Evolutionary conservation across 257 asterid genomes (phyloP).

Genomic region (Solanum stenotomum): DNA sequence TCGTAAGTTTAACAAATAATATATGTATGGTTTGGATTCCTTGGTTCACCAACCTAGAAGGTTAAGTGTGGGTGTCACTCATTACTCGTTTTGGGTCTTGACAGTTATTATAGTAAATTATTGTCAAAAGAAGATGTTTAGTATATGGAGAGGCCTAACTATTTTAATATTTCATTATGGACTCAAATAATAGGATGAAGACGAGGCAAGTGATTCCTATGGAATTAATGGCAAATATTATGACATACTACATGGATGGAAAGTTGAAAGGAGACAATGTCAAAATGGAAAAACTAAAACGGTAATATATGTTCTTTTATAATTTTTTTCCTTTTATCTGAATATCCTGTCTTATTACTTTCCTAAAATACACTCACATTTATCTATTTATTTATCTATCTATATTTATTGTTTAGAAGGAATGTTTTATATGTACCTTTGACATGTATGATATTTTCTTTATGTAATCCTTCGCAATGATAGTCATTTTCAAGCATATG

Average conservation of each 20-base stretch:
- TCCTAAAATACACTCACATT: background rate
- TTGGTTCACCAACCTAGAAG: no score
- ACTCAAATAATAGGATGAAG: background rate
- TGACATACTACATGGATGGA: background rate
- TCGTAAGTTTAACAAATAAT: no score
- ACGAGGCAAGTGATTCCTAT: background rate
- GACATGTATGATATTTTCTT: background rate
- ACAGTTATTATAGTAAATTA: background rate
- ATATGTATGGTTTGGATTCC: no score
- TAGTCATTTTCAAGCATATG: background rate
- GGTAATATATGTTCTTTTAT: background rate
- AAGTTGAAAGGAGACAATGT: background rate
- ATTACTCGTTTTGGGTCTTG: no score
- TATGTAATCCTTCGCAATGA: background rate
- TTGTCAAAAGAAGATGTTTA: background rate
- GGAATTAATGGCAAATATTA: background rate
- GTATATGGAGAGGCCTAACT: background rate
- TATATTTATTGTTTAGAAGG: background rate
- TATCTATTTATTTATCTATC: background rate
- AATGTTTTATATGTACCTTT: background rate
- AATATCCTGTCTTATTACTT: background rate
- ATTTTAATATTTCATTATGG: background rate
- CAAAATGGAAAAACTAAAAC: background rate
- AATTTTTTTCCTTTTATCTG: background rate
- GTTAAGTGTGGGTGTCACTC: no score